phyloP scores from a whole-genome alignment of 2,329 filamentous ascomycete genomes.

The Penicillium fuscoglaucum region DNA sequence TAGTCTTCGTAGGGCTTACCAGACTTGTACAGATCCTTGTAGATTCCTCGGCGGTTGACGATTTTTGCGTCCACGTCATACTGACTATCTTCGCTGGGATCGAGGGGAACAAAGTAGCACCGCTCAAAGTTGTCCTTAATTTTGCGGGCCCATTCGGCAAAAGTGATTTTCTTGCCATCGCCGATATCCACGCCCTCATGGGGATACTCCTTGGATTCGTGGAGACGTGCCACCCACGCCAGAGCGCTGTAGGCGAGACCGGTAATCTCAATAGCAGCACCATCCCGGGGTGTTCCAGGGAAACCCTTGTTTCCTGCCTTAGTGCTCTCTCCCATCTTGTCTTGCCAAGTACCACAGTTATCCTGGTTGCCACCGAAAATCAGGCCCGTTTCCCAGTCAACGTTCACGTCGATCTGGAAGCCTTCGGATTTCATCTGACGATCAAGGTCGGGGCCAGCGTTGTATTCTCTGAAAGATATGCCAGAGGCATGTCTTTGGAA shows the following conservation, averaged over 20 bases:
- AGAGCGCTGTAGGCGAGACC: constrained; percentile 90
- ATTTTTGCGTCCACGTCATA: constrained; percentile 79
- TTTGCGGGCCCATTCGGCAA: constrained; percentile 73
- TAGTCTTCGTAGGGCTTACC: constrained; percentile 98
- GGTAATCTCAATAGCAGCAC: constrained; percentile 91
- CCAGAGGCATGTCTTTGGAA: constrained; percentile 88
- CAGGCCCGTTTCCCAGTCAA: constrained; percentile 88
- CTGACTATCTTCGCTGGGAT: constrained; percentile 66
- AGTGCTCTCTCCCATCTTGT: constrained; percentile 99
- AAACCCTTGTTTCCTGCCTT: constrained; percentile 88
- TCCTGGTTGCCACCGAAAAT: constrained; percentile 90
- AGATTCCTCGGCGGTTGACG: constrained; percentile 90
- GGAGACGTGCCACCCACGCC: constrained; percentile 71
- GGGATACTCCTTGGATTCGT: constrained; percentile 67
- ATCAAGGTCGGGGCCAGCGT: constrained; percentile 84
- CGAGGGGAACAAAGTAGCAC: constrained; percentile 80
- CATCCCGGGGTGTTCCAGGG: constrained; percentile 94
- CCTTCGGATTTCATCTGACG: constrained; percentile 90
- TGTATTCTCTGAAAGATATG: constrained; percentile 90
- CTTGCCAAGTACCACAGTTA: constrained; percentile 99
- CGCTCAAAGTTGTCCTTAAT: constrained; percentile 87
- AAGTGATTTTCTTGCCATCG: constrained; percentile 64
- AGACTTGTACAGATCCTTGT: constrained; percentile 94
- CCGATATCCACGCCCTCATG: constrained; percentile 70
- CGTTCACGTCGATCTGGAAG: constrained; percentile 86